Evolutionary conservation across 2,329 filamentous ascomycete genomes (phyloP), one percentile per base, ranked within the genome.

Genomic region (Venturia carpophila): DNA sequence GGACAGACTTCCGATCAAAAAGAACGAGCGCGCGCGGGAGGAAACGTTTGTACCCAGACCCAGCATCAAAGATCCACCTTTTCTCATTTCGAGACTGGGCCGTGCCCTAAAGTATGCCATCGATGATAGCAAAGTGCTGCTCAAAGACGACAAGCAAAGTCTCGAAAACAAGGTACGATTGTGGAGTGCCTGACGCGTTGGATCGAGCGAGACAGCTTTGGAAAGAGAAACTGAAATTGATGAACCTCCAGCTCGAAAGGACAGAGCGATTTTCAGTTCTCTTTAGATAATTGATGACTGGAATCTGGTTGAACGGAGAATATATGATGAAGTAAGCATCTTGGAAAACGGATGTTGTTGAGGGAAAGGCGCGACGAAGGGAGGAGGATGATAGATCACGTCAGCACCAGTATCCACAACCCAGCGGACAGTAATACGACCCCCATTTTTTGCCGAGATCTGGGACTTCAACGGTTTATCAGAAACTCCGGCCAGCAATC

Each of bases 361-460:
- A 45, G 42, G 17, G 42, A 7, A 43, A 6, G 17, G 17, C 7
- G 42, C 42, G 39, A 42, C 15, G 39, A 15, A 11, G 39, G 10
- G 15, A 42, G 15, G 39, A 42, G 39, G 62, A 70, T 78, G 9
- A 68, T 70, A 56, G 77, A 79, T 67, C 68, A 79, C 34, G 77
- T 76, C 43, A 85, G 89, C 67, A 88, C 84, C 0, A 83, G 62
- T 63, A 34, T 24, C 37, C 43, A 47, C 21, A 30, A 15, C 34
- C 60, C 30, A 39, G 21, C 27, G 24, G 13, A 30, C n/a, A 10
- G 21, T 60, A 37, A 64, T 56, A 49, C 64, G 39, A 2, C 24
- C 5, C 39, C 13, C 17, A 34, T 34, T 34, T 34, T 34, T 6
- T 34, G 30, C 30, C 30, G 30, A 34, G 6, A 3, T 34, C 30